Percentiles rank a stretch among this genome's conserved stretches.
These are phyloP conservation scores for Panicum virgatum DNA, from an alignment of 202 grass and related monocot species.

Conservation along the genomic window DNA sequence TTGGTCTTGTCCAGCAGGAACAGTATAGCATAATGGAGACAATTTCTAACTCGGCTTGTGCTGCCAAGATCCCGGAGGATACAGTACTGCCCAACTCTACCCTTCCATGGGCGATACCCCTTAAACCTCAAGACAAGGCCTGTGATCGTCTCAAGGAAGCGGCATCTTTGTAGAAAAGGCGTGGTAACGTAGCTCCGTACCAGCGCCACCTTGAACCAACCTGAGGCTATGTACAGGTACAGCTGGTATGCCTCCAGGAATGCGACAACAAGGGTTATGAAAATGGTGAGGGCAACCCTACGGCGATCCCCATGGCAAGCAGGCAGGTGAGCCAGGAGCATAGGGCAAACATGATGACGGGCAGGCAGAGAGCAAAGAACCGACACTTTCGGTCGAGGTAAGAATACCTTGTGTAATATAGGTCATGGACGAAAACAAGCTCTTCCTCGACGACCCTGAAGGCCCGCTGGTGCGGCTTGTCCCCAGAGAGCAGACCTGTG, in stretches of 20 bases:
- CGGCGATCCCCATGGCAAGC: background rate
- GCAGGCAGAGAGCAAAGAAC: background rate
- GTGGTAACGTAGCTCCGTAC: background rate
- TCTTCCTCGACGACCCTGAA: slow-evolving; percentile 29
- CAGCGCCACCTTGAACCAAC: slow-evolving; percentile 17
- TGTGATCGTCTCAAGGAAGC: background rate
- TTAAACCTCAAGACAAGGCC: background rate
- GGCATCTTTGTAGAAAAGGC: background rate
- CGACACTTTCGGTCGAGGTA: background rate
- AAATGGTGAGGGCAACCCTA: background rate
- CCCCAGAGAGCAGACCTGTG: background rate
- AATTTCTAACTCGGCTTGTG: background rate
- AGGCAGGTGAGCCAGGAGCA: background rate
- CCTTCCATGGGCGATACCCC: background rate
- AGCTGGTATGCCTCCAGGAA: background rate
- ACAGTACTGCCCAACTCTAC: background rate
- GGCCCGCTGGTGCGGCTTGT: background rate
- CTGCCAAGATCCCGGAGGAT: background rate
- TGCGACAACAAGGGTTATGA: background rate
- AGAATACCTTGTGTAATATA: slow-evolving; percentile 2
- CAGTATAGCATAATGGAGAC: background rate
- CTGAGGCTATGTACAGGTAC: slow-evolving; percentile 3
- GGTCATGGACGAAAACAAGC: slow-evolving; percentile 12
- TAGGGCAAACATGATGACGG: background rate
- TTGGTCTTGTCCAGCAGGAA: background rate